These are phyloP conservation scores for Cladosporium sp. DNA, from an alignment of 2,329 filamentous ascomycete species.

Conservation along the genomic window DNA sequence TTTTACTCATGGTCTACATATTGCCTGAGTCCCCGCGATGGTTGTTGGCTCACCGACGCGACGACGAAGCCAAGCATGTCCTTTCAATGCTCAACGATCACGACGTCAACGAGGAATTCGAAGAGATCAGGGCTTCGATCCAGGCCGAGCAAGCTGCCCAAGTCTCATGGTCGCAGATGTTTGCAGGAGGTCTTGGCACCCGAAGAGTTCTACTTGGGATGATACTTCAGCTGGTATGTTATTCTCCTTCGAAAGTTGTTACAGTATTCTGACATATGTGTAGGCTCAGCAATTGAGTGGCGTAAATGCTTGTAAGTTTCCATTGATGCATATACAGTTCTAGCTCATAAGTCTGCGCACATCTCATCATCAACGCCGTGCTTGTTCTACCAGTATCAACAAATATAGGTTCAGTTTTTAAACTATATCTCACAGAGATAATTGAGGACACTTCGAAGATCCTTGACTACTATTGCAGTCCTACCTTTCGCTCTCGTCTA, in stretches of 20 bases:
- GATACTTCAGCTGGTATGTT: slow-evolving; percentile 17
- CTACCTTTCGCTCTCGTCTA: no score
- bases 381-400: no score
- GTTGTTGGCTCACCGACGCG: slow-evolving; percentile 20
- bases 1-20: slow-evolving; percentile 16
- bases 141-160: slow-evolving; percentile 23
- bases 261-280: background rate
- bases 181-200: slow-evolving; percentile 19
- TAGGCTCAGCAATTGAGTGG: slow-evolving; percentile 53
- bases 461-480: no score
- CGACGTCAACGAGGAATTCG: slow-evolving; percentile 19
- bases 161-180: slow-evolving; percentile 22
- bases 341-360: no score
- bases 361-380: no score
- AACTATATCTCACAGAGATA: no score
- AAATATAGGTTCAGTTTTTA: no score
- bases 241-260: background rate
- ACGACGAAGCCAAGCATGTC: slow-evolving; percentile 18
- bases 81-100: slow-evolving; percentile 17
- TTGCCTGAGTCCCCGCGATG: slow-evolving; percentile 19
- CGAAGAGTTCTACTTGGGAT: slow-evolving; percentile 22
- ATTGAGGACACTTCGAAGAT: no score
- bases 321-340: slow-evolving; percentile 15
- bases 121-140: slow-evolving; percentile 18
- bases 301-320: slow-evolving; percentile 34